These are phyloP conservation scores for Trichopus zeylanicus DNA, from an alignment of 116 monocot genomes.

Conservation along the genomic window DNA sequence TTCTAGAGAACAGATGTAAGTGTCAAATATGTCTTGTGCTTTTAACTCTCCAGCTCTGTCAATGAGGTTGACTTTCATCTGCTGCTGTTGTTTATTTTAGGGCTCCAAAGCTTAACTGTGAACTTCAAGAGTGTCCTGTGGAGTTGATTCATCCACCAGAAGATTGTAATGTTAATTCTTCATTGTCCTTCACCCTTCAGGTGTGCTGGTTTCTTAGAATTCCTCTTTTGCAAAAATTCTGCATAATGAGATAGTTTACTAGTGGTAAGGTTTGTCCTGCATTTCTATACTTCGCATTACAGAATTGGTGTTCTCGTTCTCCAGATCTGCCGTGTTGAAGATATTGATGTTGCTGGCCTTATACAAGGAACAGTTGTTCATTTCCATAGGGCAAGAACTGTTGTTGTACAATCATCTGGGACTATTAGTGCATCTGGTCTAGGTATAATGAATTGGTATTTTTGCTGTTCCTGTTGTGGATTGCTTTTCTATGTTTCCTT, in stretches of 20 bases:
- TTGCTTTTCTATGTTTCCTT: not conserved
- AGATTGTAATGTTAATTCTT: slow-evolving; percentile 94
- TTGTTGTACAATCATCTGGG: slow-evolving; percentile 69
- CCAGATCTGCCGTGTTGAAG: slow-evolving; percentile 99
- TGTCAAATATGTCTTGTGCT: slow-evolving; percentile 3
- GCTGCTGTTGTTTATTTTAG: slow-evolving; percentile 19
- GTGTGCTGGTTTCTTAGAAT: slow-evolving; percentile 14
- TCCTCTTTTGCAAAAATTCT: not conserved
- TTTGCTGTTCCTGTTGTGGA: not conserved
- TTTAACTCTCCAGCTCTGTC: slow-evolving; percentile 3
- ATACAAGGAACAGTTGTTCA: slow-evolving; percentile 94
- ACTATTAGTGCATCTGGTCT: slow-evolving; percentile 69
- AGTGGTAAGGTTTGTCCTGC: not conserved
- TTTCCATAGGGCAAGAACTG: slow-evolving; percentile 81
- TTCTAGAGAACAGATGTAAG: slow-evolving; percentile 71
- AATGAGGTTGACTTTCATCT: too few species aligned
- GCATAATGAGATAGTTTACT: not conserved
- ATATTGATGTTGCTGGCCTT: slow-evolving; percentile 77
- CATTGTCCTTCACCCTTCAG: slow-evolving; percentile 84
- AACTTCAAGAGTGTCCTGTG: slow-evolving; percentile 56
- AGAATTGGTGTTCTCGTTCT: slow-evolving; percentile 12
- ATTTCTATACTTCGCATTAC: not conserved
- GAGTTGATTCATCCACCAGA: slow-evolving; percentile 94
- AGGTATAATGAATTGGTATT: slow-evolving; percentile 32
- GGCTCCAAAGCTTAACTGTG: slow-evolving; percentile 85